Base-by-base conservation (phyloP, 768 basidiomycete genomes). In the Ramaria rubella region DNA sequence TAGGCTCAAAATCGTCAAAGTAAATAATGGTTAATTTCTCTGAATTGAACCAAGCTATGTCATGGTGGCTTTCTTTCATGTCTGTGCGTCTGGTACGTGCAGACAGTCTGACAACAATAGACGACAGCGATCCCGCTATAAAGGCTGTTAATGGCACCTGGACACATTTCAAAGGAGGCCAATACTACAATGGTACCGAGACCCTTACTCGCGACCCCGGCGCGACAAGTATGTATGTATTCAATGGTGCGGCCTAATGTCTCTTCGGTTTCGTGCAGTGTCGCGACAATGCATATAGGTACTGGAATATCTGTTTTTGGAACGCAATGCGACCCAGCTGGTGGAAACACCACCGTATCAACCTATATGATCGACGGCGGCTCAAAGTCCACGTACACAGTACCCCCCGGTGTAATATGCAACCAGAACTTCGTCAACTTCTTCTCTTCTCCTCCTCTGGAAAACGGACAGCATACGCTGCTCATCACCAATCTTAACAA, bases 351-450 rank as follows among this genome's bases (percentile, higher is more conserved):
- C 17, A 48, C 46, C 17, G 24, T 48, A 7, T 48, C 46, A 8
- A 48, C 29, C 6, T 48, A 48, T 17, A 26, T 9, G n/a, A 11
- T 48, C 23, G 46, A 48, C 23, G 24, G 3, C 29, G 24, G 21
- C 2, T 4, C 8, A 19, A 11, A 11, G 2, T 48, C 46, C 26
- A 48, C 3, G 11, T 30, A 48, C 46, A 48, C 46, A 15, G 46
- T 48, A 14, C 46, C 46, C 5, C n/a, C 23, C 7, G 9, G 46
- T 15, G 29, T 30, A 24, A n/a, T 24, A 3, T 48, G 46, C 46
- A 48, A 48, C 46, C 9, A 48, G 46, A 48, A 48, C 24, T 48
- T 48, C n/a, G 38, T 54, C 36, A 24, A 42, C 4, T 54, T 54
- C 19, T 54, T 12, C 29, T 17, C 24, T 21, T 54, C 52, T 23